Percentiles rank a stretch among this genome's conserved stretches.
These are phyloP conservation scores for Diaporthe sp. DNA, from an alignment of 2,329 filamentous ascomycete genomes.

Conservation along the genomic window DNA sequence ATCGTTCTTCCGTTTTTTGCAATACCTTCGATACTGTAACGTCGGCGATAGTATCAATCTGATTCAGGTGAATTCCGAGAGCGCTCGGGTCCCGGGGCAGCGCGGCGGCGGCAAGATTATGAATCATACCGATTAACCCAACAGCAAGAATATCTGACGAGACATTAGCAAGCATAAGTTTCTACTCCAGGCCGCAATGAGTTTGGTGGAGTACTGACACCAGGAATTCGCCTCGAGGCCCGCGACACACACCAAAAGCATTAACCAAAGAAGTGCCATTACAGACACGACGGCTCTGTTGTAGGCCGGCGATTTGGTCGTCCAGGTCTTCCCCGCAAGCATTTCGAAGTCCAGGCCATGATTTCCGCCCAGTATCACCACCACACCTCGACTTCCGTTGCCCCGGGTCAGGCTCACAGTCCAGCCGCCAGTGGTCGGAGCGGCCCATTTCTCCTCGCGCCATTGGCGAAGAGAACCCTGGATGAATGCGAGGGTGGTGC, in stretches of 20 bases:
- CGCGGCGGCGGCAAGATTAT: conserved; percentile 1
- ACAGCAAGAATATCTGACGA: background rate
- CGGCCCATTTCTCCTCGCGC: background rate
- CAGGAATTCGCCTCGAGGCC: background rate
- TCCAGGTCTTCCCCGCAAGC: conserved; percentile 4
- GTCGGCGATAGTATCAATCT: conserved; percentile 2
- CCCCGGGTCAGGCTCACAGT: background rate
- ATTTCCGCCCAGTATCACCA: background rate
- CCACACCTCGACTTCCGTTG: background rate
- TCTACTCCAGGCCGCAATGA: background rate
- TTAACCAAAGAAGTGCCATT: conserved; percentile 1
- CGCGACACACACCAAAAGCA: background rate
- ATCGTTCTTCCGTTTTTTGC: conserved; percentile 6
- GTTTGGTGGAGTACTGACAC: background rate
- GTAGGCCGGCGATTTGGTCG: background rate
- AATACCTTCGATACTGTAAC: conserved; percentile 1
- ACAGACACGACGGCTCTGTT: background rate
- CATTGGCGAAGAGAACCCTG: background rate
- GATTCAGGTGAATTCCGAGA: conserved; percentile 3
- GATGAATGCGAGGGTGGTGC: background rate
- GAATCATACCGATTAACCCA: conserved; percentile 1
- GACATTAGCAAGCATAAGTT: background rate
- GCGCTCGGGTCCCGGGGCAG: background rate
- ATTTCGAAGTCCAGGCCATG: background rate
- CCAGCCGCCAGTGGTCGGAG: background rate